Conservation (phyloP, 176 grass and related monocot species). For the bread wheat (Triticum aestivum) region DNA sequence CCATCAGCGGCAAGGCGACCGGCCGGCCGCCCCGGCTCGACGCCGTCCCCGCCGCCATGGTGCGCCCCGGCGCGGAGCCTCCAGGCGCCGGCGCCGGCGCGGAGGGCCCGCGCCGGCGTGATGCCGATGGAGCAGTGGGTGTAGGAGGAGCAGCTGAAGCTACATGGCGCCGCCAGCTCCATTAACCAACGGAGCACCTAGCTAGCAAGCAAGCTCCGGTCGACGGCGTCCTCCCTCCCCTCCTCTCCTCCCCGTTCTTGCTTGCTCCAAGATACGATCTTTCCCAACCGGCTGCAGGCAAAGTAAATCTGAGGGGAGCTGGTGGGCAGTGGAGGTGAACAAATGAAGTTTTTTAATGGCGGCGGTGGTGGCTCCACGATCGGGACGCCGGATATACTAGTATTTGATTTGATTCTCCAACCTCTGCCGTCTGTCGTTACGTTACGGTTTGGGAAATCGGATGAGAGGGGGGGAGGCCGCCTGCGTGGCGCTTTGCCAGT, state of each 20-base stretch:
- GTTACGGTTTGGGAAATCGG: no score
- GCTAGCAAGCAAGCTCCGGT: not conserved
- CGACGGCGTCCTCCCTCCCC: not conserved
- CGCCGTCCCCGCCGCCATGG: slow-evolving; percentile 20
- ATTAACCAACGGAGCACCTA: not conserved
- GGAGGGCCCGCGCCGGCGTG: not conserved
- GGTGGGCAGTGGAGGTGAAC: not conserved
- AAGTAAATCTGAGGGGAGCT: slow-evolving; percentile 1
- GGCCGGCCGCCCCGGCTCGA: not conserved
- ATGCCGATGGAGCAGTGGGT: slow-evolving; percentile 37
- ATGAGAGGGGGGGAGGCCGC: not conserved
- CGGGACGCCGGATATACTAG: not conserved
- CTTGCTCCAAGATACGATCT: not conserved
- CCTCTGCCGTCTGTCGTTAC: not conserved
- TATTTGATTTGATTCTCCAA: slow-evolving; percentile 9
- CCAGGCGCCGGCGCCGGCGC: slow-evolving; percentile 1
- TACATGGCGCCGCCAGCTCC: slow-evolving; percentile 28
- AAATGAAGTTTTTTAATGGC: not conserved
- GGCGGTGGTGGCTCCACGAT: not conserved
- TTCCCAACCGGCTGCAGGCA: not conserved
- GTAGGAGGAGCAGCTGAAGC: slow-evolving; percentile 22
- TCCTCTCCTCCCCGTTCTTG: not conserved
- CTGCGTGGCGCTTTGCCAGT: not conserved
- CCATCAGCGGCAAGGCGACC: slow-evolving; percentile 41
- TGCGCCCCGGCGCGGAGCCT: slow-evolving; percentile 21